A percentile compares a stretch with the other conserved stretches of the same genome.
Conservation (phyloP, 176 grass and related monocot genomes). For the Olyra latifolia region DNA sequence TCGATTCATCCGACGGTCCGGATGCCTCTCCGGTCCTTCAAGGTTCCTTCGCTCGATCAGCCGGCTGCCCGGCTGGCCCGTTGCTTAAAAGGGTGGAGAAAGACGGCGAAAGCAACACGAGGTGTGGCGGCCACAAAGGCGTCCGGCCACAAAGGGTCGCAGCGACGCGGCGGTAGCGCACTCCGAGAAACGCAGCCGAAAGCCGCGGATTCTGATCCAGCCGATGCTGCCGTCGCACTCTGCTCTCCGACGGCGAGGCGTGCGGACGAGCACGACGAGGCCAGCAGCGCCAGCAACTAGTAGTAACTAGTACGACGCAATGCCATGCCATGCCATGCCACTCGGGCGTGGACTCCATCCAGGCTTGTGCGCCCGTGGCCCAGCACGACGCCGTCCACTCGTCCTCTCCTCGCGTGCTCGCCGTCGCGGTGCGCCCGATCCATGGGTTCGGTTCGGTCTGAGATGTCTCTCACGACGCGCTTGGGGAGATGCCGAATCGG, state of each 20-base stretch:
- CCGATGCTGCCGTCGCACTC: not conserved
- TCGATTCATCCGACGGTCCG: not conserved
- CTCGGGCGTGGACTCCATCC: not conserved
- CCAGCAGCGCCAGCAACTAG: no score
- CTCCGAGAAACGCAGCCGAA: not conserved
- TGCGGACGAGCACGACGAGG: not conserved
- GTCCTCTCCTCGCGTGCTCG: no score
- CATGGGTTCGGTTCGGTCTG: no score
- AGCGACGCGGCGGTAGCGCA: not conserved
- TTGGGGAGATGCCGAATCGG: not conserved
- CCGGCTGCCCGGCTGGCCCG: no score
- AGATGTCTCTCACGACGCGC: no score
- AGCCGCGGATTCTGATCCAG: not conserved
- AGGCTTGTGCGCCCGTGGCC: not conserved
- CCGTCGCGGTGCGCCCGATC: no score
- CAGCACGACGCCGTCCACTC: slow-evolving; percentile 18
- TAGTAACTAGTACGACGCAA: no score
- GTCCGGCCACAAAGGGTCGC: not conserved
- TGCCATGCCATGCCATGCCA: not conserved
- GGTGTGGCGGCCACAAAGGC: not conserved
- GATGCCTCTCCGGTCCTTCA: not conserved
- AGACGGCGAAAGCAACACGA: not conserved
- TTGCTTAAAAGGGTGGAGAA: slow-evolving; percentile 37
- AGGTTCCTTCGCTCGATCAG: slow-evolving; percentile 2
- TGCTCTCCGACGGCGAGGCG: not conserved